Percentiles rank a stretch among this genome's conserved stretches.
phyloP scores from a whole-genome alignment of 2,329 filamentous ascomycete genomes.

The Fusarium pseudonygamai region DNA sequence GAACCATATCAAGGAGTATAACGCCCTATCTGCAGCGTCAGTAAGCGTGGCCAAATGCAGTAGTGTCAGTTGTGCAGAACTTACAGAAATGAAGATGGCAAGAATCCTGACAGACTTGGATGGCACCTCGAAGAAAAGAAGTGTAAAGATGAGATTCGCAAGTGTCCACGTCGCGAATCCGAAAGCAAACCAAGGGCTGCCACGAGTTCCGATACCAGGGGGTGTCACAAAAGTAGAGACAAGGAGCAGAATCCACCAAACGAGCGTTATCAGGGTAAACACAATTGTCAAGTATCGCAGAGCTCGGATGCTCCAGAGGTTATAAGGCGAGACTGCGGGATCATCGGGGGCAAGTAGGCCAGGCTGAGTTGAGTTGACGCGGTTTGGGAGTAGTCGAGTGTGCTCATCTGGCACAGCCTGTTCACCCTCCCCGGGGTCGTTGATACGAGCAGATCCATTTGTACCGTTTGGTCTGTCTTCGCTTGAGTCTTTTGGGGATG shows the following conservation, averaged over 20 bases:
- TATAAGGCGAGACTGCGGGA: constrained; percentile 83
- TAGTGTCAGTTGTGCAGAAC: background rate
- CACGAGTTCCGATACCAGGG: constrained; percentile 83
- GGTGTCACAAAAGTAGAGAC: constrained; percentile 91
- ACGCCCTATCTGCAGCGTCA: constrained; percentile 40
- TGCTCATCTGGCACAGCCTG: constrained; percentile 58
- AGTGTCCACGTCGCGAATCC: constrained; percentile 82
- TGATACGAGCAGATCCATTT: constrained; percentile 6
- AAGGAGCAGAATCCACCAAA: constrained; percentile 95
- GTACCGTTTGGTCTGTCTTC: constrained; percentile 26
- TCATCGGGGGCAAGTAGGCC: constrained; percentile 54
- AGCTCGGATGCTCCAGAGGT: constrained; percentile 88
- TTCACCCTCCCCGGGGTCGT: constrained; percentile 38
- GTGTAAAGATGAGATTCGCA: constrained; percentile 76
- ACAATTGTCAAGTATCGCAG: constrained; percentile 81
- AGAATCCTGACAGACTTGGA: constrained; percentile 81
- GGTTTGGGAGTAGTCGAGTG: constrained; percentile 75
- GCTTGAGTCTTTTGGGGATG: constrained; percentile 38
- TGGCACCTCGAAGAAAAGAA: constrained; percentile 89
- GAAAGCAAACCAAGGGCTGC: constrained; percentile 93
- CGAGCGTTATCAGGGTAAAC: constrained; percentile 77
- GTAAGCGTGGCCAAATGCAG: constrained; percentile 33
- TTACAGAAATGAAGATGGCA: constrained; percentile 69
- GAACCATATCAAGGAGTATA: constrained; percentile 72
- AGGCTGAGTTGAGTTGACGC: constrained; percentile 60